Percentiles rank a stretch among this genome's conserved stretches.
Evolutionary conservation across 2,329 filamentous ascomycete species (phyloP).

Genomic region (Aspergillus pseudotamarii): DNA sequence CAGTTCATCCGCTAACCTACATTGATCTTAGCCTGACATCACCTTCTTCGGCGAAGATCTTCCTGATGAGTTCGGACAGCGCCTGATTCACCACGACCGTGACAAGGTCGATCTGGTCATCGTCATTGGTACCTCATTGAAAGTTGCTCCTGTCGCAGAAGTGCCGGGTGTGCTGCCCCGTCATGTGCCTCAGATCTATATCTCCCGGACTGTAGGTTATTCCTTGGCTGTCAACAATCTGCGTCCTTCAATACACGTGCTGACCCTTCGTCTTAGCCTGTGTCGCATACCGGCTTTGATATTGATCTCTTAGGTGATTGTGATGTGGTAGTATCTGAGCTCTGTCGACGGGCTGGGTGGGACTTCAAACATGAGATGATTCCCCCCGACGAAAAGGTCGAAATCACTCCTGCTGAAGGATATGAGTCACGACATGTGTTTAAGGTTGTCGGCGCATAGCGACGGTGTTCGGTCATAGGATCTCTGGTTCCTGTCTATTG

Average conservation of each 20-base stretch:
- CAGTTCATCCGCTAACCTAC: slow-evolving; percentile 13
- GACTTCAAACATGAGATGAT: slow-evolving; percentile 80
- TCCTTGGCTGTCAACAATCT: neutral
- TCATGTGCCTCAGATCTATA: slow-evolving; percentile 87
- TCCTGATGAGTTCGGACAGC: slow-evolving; percentile 77
- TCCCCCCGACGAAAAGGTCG: slow-evolving; percentile 64
- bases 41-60: slow-evolving; percentile 96
- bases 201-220: slow-evolving; percentile 69
- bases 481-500: slow-evolving; percentile 19
- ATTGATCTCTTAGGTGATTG: slow-evolving; percentile 95
- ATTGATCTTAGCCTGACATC: slow-evolving; percentile 73
- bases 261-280: slow-evolving; percentile 54
- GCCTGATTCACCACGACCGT: slow-evolving; percentile 79
- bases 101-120: slow-evolving; percentile 84
- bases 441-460: slow-evolving; percentile 43
- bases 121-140: slow-evolving; percentile 93
- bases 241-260: neutral
- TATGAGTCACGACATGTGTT: slow-evolving; percentile 49
- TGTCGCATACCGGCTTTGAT: slow-evolving; percentile 90
- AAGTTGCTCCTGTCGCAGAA: slow-evolving; percentile 92
- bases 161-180: slow-evolving; percentile 78
- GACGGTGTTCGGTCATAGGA: slow-evolving; percentile 34
- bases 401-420: slow-evolving; percentile 56
- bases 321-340: slow-evolving; percentile 84
- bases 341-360: slow-evolving; percentile 83